phyloP scores from a whole-genome alignment of 2,329 filamentous ascomycete species.

The Elsinoe batatas region DNA sequence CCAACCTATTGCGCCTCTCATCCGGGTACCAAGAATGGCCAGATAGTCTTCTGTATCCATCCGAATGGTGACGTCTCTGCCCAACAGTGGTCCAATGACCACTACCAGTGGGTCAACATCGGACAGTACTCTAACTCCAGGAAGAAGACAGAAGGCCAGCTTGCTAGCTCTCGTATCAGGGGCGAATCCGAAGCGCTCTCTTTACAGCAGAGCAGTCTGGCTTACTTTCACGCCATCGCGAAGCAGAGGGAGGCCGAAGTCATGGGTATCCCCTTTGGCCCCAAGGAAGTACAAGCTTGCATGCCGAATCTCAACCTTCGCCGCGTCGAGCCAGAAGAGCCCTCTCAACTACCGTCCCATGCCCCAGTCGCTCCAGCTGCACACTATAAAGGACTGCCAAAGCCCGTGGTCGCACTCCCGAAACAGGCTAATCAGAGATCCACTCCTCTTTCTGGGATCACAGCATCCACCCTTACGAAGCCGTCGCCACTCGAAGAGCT shows the following conservation, averaged over 20 bases:
- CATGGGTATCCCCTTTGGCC: conserved; percentile 23
- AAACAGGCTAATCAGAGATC: not conserved
- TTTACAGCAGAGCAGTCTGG: conserved; percentile 28
- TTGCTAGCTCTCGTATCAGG: conserved; percentile 33
- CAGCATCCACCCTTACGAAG: not conserved
- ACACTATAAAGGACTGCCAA: not conserved
- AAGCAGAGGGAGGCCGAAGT: conserved; percentile 29
- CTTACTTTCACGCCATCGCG: conserved; percentile 35
- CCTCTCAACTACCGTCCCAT: conserved; percentile 10
- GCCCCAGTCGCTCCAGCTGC: conserved; percentile 14
- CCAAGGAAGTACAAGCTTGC: conserved; percentile 23
- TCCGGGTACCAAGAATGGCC: conserved; percentile 29
- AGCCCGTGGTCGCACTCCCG: not conserved
- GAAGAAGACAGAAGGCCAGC: conserved; percentile 34
- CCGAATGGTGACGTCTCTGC: conserved; percentile 39
- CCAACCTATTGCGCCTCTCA: conserved; percentile 29
- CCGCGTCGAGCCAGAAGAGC: not conserved
- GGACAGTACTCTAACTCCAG: conserved; percentile 34
- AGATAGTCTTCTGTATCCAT: conserved; percentile 38
- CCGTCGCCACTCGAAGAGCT: not conserved
- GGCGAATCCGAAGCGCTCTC: conserved; percentile 27
- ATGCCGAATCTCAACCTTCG: conserved; percentile 20
- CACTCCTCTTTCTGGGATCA: not conserved
- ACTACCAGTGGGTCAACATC: conserved; percentile 37
- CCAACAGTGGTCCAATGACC: conserved; percentile 35